Conservation (phyloP, 495 filamentous ascomycete genomes). For the Aspergillus panamensis region DNA sequence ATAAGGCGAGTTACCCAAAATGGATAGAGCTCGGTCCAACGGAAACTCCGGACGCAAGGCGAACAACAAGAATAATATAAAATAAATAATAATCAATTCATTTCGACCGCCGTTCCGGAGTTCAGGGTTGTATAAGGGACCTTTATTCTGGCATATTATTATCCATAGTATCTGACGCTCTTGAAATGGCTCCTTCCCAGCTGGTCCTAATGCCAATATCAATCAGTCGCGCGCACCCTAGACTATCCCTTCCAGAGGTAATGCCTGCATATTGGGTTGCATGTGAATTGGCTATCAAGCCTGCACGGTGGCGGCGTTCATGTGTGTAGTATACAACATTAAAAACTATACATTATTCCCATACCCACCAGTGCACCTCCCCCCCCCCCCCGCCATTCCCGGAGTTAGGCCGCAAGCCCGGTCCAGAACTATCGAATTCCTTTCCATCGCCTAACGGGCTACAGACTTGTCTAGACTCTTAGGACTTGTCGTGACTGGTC, state of each 20-base stretch:
- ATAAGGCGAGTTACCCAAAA: conserved; percentile 12
- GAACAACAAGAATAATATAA: too few relatives aligned
- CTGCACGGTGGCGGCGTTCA: not conserved
- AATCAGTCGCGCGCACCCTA: not conserved
- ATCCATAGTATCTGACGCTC: too few relatives aligned
- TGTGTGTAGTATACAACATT: not conserved
- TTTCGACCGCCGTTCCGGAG: not conserved
- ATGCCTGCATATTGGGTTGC: not conserved
- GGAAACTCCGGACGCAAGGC: conserved; percentile 4
- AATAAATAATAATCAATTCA: not conserved
- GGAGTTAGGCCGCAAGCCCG: not conserved
- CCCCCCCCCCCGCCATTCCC: not conserved
- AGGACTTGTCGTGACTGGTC: conserved; percentile 37
- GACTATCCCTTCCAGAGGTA: not conserved
- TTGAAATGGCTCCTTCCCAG: not conserved
- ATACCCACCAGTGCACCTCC: too few relatives aligned
- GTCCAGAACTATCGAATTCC: not conserved
- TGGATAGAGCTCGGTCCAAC: conserved; percentile 9
- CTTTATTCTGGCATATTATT: not conserved
- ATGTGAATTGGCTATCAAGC: not conserved
- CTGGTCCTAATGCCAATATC: not conserved
- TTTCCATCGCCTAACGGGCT: not conserved
- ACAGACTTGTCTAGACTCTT: conserved; percentile 1
- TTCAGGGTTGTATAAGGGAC: not conserved
- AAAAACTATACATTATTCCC: too few relatives aligned